phyloP scores from a whole-genome alignment of 345 rosid species.

The Eucalyptus albens region DNA sequence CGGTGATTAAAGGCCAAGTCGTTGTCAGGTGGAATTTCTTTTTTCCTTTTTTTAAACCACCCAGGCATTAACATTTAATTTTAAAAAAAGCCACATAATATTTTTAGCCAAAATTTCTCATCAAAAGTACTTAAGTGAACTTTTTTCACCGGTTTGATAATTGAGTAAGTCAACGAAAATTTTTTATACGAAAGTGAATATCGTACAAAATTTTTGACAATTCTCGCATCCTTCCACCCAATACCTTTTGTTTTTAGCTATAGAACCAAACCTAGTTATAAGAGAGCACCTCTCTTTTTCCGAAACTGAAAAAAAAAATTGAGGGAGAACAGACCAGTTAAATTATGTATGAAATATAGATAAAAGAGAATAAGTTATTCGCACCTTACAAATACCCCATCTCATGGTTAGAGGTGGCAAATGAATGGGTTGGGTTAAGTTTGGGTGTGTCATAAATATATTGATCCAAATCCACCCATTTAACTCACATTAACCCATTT shows the following conservation, averaged over 20 bases:
- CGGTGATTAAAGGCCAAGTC: too few species aligned
- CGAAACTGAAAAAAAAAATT: accelerated
- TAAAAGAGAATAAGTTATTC: background rate
- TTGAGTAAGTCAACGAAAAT: too few species aligned
- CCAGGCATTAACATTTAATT: too few species aligned
- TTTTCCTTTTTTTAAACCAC: too few species aligned
- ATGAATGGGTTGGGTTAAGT: too few species aligned
- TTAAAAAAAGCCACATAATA: too few species aligned
- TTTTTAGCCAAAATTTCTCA: too few species aligned
- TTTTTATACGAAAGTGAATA: accelerated
- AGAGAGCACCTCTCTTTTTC: background rate
- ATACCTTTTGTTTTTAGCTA: background rate
- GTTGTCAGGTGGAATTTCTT: too few species aligned
- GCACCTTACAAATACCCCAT: background rate
- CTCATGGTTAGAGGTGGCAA: background rate
- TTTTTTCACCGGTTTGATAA: too few species aligned
- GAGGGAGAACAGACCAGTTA: background rate
- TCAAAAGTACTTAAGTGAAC: accelerated
- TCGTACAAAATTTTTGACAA: accelerated
- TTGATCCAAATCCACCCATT: too few species aligned
- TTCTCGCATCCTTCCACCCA: accelerated
- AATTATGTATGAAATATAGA: background rate
- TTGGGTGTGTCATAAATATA: too few species aligned
- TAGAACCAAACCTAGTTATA: background rate
- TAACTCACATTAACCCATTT: too few species aligned